Evolutionary conservation across 2,329 filamentous ascomycete species (phyloP).

Genomic region (Xylariaceae sp.): DNA sequence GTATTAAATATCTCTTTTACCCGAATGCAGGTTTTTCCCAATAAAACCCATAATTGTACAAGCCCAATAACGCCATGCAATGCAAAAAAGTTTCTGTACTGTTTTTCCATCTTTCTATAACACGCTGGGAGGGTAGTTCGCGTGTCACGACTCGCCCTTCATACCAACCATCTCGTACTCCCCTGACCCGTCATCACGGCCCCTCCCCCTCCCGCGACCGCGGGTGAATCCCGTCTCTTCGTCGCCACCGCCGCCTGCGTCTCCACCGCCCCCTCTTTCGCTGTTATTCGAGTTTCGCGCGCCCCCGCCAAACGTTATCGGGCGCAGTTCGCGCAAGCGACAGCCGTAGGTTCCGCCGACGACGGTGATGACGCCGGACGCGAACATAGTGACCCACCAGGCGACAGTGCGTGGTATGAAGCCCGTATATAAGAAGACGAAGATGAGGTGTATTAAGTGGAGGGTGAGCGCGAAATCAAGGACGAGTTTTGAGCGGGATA

Average conservation of each 20-base stretch:
- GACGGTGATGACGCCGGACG: constrained; percentile 42
- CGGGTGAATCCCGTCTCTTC: constrained; percentile 48
- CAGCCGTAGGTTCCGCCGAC: constrained; percentile 83
- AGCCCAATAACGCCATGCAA: constrained; percentile 20
- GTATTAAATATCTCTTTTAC: constrained; percentile 10
- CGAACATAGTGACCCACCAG: constrained; percentile 70
- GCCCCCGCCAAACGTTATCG: constrained; percentile 76
- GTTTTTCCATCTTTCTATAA: too few relatives aligned
- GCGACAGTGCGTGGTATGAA: constrained; percentile 70
- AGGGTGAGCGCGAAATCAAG: constrained; percentile 91
- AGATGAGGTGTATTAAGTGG: constrained; percentile 73
- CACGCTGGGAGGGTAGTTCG: not conserved
- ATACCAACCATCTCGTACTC: constrained; percentile 63
- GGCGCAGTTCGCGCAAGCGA: constrained; percentile 80
- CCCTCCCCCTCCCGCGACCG: constrained; percentile 48
- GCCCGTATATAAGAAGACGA: constrained; percentile 73
- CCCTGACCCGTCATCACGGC: constrained; percentile 50
- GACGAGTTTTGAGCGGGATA: constrained; percentile 87
- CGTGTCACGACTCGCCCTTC: constrained; percentile 33
- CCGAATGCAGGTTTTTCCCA: not conserved
- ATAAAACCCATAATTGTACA: constrained; percentile 20
- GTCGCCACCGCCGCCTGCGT: constrained; percentile 23
- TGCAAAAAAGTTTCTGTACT: constrained; percentile 12
- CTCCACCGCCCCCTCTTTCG: constrained; percentile 30
- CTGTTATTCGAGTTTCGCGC: constrained; percentile 33